These are phyloP conservation scores for Xylaria sp. DNA, from an alignment of 2,329 filamentous ascomycete genomes.

Conservation along the genomic window DNA sequence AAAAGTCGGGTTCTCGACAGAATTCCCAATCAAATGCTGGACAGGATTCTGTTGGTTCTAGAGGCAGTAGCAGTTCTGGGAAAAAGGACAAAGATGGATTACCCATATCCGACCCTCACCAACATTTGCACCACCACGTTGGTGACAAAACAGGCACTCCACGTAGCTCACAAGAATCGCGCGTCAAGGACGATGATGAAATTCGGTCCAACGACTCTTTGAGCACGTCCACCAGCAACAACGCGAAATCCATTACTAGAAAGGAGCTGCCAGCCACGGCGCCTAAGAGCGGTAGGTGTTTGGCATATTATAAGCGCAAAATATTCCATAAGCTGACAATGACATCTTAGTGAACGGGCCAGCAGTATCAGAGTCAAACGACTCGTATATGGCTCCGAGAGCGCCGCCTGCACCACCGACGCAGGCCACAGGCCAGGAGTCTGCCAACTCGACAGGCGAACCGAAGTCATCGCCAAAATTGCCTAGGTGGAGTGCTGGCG, in stretches of 20 bases:
- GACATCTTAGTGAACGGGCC: conserved; percentile 41
- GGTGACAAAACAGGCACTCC: conserved; percentile 46
- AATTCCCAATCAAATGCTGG: conserved; percentile 48
- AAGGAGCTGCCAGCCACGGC: conserved; percentile 62
- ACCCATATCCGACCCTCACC: conserved; percentile 37
- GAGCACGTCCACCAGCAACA: conserved; percentile 42
- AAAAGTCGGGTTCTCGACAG: conserved; percentile 49
- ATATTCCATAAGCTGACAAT: conserved; percentile 20
- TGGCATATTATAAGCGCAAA: conserved; percentile 13
- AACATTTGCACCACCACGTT: conserved; percentile 37
- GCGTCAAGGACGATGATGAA: conserved; percentile 58
- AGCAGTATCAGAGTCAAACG: conserved; percentile 43
- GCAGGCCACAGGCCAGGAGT: conserved; percentile 50
- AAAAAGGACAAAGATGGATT: conserved; percentile 42
- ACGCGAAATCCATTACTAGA: conserved; percentile 58
- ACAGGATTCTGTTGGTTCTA: conserved; percentile 42
- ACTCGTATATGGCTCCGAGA: conserved; percentile 62
- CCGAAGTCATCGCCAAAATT: conserved; percentile 66
- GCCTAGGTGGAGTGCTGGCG: conserved; percentile 75
- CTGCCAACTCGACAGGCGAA: conserved; percentile 45
- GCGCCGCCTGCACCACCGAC: conserved; percentile 57
- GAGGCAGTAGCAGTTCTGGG: conserved; percentile 40
- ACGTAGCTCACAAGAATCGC: conserved; percentile 62
- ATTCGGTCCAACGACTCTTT: conserved; percentile 50
- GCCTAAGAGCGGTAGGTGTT: conserved; percentile 48